These are phyloP conservation scores for Zangia roseola DNA, from an alignment of 768 basidiomycete species.

Conservation along the genomic window DNA sequence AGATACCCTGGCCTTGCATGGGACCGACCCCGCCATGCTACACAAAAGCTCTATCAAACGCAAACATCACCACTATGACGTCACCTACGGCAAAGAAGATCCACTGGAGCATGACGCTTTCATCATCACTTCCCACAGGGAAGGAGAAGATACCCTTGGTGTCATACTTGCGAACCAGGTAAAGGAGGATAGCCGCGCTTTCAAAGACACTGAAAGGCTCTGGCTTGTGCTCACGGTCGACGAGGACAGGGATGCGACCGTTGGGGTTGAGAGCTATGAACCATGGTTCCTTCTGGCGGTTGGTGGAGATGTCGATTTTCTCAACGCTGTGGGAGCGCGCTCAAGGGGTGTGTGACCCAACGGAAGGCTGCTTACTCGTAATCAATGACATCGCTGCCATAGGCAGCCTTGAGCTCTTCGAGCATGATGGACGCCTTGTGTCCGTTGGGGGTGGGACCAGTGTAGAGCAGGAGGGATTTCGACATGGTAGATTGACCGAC, in stretches of 20 bases:
- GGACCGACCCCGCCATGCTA: slow-evolving; percentile 82
- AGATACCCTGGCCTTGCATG: slow-evolving; percentile 74
- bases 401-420: slow-evolving; percentile 60
- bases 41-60: not conserved
- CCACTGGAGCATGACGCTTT: slow-evolving; percentile 80
- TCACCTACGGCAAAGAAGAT: slow-evolving; percentile 72
- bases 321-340: slow-evolving; percentile 37
- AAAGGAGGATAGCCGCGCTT: slow-evolving; percentile 80
- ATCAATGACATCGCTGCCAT: slow-evolving; percentile 39
- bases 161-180: slow-evolving; percentile 80
- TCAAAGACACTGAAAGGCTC: slow-evolving; percentile 72
- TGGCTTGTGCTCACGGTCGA: slow-evolving; percentile 51
- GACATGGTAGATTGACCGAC: slow-evolving; percentile 20
- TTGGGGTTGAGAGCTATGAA: slow-evolving; percentile 76
- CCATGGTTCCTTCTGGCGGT: slow-evolving; percentile 81
- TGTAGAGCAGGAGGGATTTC: slow-evolving; percentile 33
- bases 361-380: slow-evolving; percentile 44
- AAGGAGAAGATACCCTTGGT: slow-evolving; percentile 70
- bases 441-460: slow-evolving; percentile 59
- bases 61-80: not conserved
- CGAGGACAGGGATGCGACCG: slow-evolving; percentile 66
- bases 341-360: not conserved
- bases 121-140: slow-evolving; percentile 55
- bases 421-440: slow-evolving; percentile 49
- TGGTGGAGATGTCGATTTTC: slow-evolving; percentile 56